A percentile compares a stretch with the other conserved stretches of the same genome.
Conservation (phyloP, 2,329 filamentous ascomycete genomes). For the Trichocomaceae sp. region DNA sequence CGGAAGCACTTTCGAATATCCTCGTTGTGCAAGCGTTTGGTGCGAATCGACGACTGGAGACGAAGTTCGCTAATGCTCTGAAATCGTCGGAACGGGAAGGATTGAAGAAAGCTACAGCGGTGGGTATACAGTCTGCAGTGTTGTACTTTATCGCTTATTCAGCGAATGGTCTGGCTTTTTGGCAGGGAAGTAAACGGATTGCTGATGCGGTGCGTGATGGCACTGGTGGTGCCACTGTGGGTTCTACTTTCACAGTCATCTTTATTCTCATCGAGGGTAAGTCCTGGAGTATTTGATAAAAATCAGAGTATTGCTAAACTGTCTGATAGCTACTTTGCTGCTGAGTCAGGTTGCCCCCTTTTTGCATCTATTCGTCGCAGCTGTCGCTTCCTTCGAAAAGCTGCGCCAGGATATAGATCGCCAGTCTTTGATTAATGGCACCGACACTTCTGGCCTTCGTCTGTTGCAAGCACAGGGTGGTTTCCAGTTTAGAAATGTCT, state of each 20-base stretch:
- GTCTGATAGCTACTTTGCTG: conserved; percentile 27
- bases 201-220: conserved; percentile 29
- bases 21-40: conserved; percentile 55
- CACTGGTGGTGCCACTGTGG: conserved; percentile 23
- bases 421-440: conserved; percentile 17
- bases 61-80: conserved; percentile 52
- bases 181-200: conserved; percentile 55
- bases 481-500: conserved; percentile 21
- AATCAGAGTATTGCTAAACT: conserved; percentile 15
- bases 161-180: conserved; percentile 59
- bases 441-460: neutral
- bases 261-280: conserved; percentile 34
- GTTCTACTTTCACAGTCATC: conserved; percentile 33
- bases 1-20: conserved; percentile 52
- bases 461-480: conserved; percentile 1
- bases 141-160: conserved; percentile 61
- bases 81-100: conserved; percentile 45
- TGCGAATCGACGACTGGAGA: conserved; percentile 36
- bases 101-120: conserved; percentile 50
- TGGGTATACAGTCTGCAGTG: conserved; percentile 51
- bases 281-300: too few relatives aligned
- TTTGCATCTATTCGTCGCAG: conserved; percentile 24
- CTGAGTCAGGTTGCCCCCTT: conserved; percentile 36
- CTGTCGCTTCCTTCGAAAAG: conserved; percentile 13
- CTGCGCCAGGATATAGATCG: conserved; percentile 16